Percentiles rank a stretch among this genome's conserved stretches.
Conservation (phyloP, 2,329 filamentous ascomycete genomes). For the Raffaelea deltoideospora region DNA sequence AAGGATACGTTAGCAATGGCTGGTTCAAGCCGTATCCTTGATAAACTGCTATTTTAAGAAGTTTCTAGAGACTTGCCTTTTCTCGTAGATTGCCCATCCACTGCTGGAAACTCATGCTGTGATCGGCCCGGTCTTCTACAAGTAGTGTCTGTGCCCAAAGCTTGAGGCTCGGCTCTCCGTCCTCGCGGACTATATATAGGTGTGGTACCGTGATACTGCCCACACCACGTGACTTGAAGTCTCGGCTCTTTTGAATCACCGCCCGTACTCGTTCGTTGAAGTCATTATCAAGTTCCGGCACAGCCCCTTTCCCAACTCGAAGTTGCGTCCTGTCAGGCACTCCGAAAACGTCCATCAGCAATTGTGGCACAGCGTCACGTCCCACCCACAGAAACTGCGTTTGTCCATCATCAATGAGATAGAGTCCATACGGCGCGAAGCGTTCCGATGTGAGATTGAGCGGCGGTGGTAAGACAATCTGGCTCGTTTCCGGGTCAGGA, state of each 20-base stretch:
- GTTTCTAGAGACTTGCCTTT: too few species aligned
- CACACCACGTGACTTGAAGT: conserved; percentile 73
- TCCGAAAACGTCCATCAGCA: conserved; percentile 82
- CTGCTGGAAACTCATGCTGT: conserved; percentile 81
- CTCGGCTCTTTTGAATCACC: conserved; percentile 81
- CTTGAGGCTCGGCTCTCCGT: conserved; percentile 88
- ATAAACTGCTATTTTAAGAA: too few species aligned
- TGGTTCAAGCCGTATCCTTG: too few species aligned
- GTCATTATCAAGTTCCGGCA: conserved; percentile 84
- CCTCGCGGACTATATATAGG: conserved; percentile 84
- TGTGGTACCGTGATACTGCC: conserved; percentile 89
- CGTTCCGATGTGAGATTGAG: conserved; percentile 79
- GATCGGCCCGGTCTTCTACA: conserved; percentile 88
- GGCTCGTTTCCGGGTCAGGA: conserved; percentile 71
- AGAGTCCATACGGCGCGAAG: conserved; percentile 78
- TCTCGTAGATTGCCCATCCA: conserved; percentile 87
- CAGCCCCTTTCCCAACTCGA: conserved; percentile 75
- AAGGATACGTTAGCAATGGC: too few species aligned
- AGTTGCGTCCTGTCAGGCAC: conserved; percentile 68
- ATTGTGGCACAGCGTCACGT: conserved; percentile 77
- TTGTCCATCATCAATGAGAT: conserved; percentile 92
- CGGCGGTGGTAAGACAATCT: conserved; percentile 74
- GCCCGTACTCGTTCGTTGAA: conserved; percentile 90
- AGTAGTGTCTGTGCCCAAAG: conserved; percentile 94
- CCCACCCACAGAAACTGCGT: conserved; percentile 97